Base-by-base conservation (phyloP, 352 stramenopile genomes). In the Phytophthora meadii region DNA sequence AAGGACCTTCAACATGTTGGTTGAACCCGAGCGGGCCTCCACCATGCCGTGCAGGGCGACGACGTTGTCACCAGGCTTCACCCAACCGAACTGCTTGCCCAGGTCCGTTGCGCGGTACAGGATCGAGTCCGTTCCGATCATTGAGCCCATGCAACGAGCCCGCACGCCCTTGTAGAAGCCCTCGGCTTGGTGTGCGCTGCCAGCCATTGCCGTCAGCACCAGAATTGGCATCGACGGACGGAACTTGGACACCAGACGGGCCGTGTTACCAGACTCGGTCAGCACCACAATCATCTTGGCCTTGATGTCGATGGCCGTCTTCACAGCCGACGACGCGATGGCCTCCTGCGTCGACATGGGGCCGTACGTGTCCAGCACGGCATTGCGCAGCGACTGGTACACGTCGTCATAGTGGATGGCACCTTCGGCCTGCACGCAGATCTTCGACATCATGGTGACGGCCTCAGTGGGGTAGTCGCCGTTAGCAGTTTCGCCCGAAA, bases 321-420 rank as follows among this genome's bases (percentile, higher is more conserved):
- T 98, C 45, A 99, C 95, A 53, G 97, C 97, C 22, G 97, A 98
- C 28, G 88, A 97, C 22, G 93, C 96, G 61, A 99, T 97, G 22
- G 94, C 95, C 70, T 99, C 97, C 49, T 84, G 74, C 44, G 81
- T 91, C 56, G 63, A 80, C 81, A 91, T 91, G 28, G 79, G 69
- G 17, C 81, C 81, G 36, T 64, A 49, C 15, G 51, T 74, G 50
- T 86, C 80, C 12, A 88, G 65, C 49, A 87, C 77, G 51, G 74
- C 81, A 62, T 87, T 85, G 3, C 37, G 37, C 37, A 42, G 37
- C 37, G 37, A 42, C 37, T 42, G 37, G 37, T 42, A 42, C 37
- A 42, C 37, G 15, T 42, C 37, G 5, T 42, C 37, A 15, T 42
- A 42, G 37, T 22, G 37, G 15, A 42, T 42, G 15, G 37, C 37